Base-by-base conservation (phyloP, 805 yeast species). In the Saturnispora bothae region DNA sequence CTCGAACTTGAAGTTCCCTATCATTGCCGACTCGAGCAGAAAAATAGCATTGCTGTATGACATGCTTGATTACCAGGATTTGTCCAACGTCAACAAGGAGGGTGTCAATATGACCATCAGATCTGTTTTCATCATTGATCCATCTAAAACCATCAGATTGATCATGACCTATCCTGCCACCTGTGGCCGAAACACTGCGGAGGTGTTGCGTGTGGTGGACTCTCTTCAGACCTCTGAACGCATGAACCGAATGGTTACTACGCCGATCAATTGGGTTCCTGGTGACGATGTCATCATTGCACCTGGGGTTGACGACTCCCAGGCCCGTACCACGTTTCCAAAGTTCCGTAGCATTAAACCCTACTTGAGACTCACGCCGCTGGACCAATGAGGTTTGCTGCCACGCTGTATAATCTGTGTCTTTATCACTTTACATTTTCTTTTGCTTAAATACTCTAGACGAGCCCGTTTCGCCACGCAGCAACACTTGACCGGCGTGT, bases 211-310 rank as follows among this genome's bases (percentile, higher is more conserved):
- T 59, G 80, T 73, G 32, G 65, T 78, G 47, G 85, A 78, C 56
- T 76, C 84, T 17, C 66, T 79, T 51, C 84, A 78, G 57, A 65
- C 70, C 42, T 69, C 78, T 43, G 85, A 78, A 52, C 61, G 65
- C 49, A 31, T 39, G 6, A 28, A 16, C 4, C 59, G 71, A 60
- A 72, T 76, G 45, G 60, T 78, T 43, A 77, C 78, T 39, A 78
- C 85, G 20, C 85, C 86, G 39, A 71, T 59, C 38, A 59, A 78
- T 64, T 78, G 85, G 86, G 70, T 71, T 45, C 74, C 71, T 30
- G 85, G 84, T 44, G 75, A 77, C 44, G 84, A 79, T 57, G 84
- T 78, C 33, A 77, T 79, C 47, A 75, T 79, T 43, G 83, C 79
- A 38, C 83, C 84, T 36, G 63, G 71, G 27, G 75, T 77, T 23